These are phyloP conservation scores for Verticillium isaacii DNA, from an alignment of 2,329 filamentous ascomycete genomes.

Conservation along the genomic window DNA sequence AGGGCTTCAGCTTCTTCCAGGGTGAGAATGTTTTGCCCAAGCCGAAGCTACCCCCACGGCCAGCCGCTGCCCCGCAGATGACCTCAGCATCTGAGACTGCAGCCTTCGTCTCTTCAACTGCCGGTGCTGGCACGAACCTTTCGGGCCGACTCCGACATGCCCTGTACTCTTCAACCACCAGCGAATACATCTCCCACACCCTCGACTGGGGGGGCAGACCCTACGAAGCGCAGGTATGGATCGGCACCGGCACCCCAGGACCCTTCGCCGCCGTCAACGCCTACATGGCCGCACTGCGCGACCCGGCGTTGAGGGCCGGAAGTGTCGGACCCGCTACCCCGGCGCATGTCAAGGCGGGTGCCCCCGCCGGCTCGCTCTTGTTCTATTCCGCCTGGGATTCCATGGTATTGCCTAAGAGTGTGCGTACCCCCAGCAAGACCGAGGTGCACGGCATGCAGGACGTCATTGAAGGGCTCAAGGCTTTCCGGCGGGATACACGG, in stretches of 20 bases:
- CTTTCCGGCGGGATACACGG: slow-evolving; percentile 28
- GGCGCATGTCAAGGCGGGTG: slow-evolving; percentile 44
- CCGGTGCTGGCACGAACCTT: slow-evolving; percentile 1
- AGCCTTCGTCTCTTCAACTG: neutral
- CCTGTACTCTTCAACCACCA: slow-evolving; percentile 18
- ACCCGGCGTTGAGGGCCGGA: slow-evolving; percentile 26
- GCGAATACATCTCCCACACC: slow-evolving; percentile 21
- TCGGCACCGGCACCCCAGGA: slow-evolving; percentile 30
- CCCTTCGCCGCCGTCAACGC: slow-evolving; percentile 34
- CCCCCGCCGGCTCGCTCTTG: slow-evolving; percentile 37
- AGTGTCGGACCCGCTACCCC: slow-evolving; percentile 41
- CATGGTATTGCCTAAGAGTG: slow-evolving; percentile 32
- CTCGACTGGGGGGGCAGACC: slow-evolving; percentile 21
- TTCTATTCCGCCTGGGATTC: slow-evolving; percentile 49
- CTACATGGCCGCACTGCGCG: slow-evolving; percentile 41
- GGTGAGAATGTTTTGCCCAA: slow-evolving; percentile 14
- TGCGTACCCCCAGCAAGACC: slow-evolving; percentile 20
- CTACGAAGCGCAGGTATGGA: slow-evolving; percentile 39
- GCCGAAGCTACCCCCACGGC: slow-evolving; percentile 35
- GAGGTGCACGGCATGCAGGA: slow-evolving; percentile 35
- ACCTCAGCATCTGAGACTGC: slow-evolving; percentile 17
- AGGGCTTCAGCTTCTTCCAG: slow-evolving; percentile 42
- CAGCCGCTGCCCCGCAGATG: slow-evolving; percentile 13
- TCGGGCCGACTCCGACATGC: slow-evolving; percentile 18
- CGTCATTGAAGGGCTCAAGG: slow-evolving; percentile 36